Conservation (phyloP, 2,329 filamentous ascomycete species). For the Chaetomium olivaceum region DNA sequence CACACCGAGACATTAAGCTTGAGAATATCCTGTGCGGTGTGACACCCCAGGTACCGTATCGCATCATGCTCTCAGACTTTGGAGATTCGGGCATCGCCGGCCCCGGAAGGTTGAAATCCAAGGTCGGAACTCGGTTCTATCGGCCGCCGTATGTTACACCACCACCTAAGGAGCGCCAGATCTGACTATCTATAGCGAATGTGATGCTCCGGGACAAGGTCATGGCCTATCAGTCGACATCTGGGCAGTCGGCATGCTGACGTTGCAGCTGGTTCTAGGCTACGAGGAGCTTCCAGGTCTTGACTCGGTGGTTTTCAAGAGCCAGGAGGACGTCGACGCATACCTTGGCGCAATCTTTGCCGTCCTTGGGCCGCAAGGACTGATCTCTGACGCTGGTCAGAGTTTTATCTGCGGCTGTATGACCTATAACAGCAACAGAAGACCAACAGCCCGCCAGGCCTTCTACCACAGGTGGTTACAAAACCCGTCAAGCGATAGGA, state of each 20-base stretch:
- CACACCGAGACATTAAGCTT: constrained; percentile 56
- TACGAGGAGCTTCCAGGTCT: constrained; percentile 31
- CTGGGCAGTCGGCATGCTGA: constrained; percentile 54
- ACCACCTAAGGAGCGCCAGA: rapidly evolving
- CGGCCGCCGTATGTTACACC: constrained; percentile 51
- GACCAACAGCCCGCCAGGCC: constrained; percentile 40
- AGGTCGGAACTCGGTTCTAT: constrained; percentile 49
- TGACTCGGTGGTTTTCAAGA: constrained; percentile 19
- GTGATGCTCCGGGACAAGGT: constrained; percentile 32
- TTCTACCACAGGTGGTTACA: constrained; percentile 43
- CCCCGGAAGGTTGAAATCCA: constrained; percentile 46
- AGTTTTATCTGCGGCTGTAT: constrained; percentile 42
- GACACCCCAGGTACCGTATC: constrained; percentile 46
- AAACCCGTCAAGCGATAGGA: constrained; percentile 15
- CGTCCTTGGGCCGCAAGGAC: constrained; percentile 20
- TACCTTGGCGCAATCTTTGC: constrained; percentile 21
- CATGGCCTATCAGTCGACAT: constrained; percentile 49
- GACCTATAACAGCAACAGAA: constrained; percentile 33
- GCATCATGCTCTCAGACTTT: constrained; percentile 56
- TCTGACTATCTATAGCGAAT: constrained; percentile 42
- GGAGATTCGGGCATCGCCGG: constrained; percentile 49
- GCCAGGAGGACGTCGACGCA: constrained; percentile 20
- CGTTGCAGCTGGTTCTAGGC: constrained; percentile 39
- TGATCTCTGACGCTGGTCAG: constrained; percentile 30
- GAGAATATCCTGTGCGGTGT: constrained; percentile 55